Evolutionary conservation across 73 alveolate genomes (phyloP).

Genomic region (Breviolum minutum): DNA sequence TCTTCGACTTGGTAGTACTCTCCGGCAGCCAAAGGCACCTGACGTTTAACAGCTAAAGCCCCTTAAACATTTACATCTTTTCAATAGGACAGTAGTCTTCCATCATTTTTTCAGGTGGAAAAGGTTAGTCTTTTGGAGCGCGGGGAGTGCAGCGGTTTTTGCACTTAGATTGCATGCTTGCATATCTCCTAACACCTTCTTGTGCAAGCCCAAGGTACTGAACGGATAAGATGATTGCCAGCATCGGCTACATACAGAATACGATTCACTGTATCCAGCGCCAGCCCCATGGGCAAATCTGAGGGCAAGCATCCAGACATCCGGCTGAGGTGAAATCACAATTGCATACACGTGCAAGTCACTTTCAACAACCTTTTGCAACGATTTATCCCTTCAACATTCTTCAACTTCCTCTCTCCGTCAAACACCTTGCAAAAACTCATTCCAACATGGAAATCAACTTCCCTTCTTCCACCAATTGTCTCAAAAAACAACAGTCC

Average conservation of each 20-base stretch:
- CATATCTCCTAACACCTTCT: not conserved
- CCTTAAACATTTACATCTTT: not conserved
- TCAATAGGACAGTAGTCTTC: not conserved
- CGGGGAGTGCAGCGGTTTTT: no score
- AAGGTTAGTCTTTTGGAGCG: no score
- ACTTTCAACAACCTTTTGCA: no score
- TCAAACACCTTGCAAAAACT: no score
- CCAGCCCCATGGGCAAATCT: constrained; percentile 41
- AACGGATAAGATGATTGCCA: constrained; percentile 3
- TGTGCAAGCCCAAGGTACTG: not conserved
- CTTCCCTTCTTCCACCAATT: no score
- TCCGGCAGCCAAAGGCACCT: constrained; percentile 13
- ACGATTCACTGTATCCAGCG: not conserved
- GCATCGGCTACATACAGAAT: constrained; percentile 21
- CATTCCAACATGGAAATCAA: no score
- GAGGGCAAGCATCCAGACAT: not conserved
- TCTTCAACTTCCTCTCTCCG: no score
- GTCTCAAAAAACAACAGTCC: no score
- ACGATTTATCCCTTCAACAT: no score
- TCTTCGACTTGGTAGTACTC: constrained; percentile 44
- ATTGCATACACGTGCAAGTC: no score
- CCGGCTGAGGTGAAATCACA: not conserved
- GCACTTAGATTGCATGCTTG: no score
- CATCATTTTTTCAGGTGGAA: no score
- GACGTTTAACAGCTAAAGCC: not conserved